Evolutionary conservation across 1,284 basidiomycete genomes (phyloP), one percentile per base, ranked within the genome.

Genomic region (Hymenochaete sp.): DNA sequence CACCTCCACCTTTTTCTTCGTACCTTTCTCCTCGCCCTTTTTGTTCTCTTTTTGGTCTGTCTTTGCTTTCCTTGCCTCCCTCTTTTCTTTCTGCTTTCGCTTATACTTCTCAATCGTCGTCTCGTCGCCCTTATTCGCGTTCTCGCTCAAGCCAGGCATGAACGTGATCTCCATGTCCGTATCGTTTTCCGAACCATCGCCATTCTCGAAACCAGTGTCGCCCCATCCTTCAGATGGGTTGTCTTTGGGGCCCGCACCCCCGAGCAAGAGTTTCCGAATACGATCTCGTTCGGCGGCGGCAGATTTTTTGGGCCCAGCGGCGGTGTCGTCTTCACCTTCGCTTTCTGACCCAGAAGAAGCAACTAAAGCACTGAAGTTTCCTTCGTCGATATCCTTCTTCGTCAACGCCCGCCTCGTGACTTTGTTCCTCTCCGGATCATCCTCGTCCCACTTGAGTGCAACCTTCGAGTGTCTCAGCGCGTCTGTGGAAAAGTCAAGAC

Each of bases 391-490:
- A 59, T 95, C 89, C 57, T 86, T 81, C 45, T 77, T 76, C 0
- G 85, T 79, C 42, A 96, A 68, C 10, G 73, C 67, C 33, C 90
- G 78, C 42, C 93, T 79, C 8, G 90, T 91, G 38, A 96, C 57
- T 48, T 82, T 80, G 50, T 72, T 75, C 14, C 96, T 83, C 59
- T 95, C 87, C 2, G 90, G 83, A 57, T 98, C 95, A 62, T 98
- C 96, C 53, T 93, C 90, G 58, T 98, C 96, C 96, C 96, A 99
- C 7, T 95, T 98, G 21, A 98, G 73, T 59, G 90, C 95, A 54
- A 98, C 95, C 67, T 92, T 93, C 10, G 96, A 98, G 62, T 98
- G 93, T 6, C 96, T 84, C n/a, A 99, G 76, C 5, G 93, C 93
- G 60, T 95, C 91, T 1, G 96, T 99, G 24, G 87, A 83, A 58